Conservation (phyloP, 108 stramenopile species). For the Pelagomonas calceolata region DNA sequence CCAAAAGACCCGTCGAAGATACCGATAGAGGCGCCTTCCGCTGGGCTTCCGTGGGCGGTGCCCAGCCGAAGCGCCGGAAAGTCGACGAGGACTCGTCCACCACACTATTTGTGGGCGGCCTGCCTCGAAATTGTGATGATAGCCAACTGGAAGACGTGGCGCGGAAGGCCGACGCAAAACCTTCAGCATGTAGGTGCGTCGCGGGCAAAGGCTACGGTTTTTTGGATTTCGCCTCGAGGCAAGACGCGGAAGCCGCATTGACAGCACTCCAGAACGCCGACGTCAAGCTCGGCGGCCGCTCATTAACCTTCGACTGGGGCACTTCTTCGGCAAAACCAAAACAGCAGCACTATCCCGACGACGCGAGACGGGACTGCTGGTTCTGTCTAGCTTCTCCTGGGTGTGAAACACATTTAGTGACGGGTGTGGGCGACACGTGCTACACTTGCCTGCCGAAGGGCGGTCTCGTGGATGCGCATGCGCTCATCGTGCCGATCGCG, state of each 20-base stretch:
- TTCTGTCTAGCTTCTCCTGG: slow-evolving; percentile 71
- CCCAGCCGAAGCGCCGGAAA: not conserved
- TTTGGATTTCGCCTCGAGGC: slow-evolving; percentile 59
- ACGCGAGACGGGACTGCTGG: slow-evolving; percentile 71
- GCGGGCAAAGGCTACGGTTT: slow-evolving; percentile 51
- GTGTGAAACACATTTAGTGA: slow-evolving; percentile 76
- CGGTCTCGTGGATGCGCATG: slow-evolving; percentile 56
- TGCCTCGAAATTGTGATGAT: not conserved
- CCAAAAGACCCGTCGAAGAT: not conserved
- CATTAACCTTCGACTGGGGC: not conserved
- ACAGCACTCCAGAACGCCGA: not conserved
- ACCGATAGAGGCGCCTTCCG: not conserved
- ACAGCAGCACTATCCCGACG: slow-evolving; percentile 48
- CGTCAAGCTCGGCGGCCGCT: not conserved
- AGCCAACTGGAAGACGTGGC: not conserved
- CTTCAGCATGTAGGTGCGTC: slow-evolving; percentile 45
- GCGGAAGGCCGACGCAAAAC: slow-evolving; percentile 37
- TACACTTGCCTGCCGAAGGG: slow-evolving; percentile 79
- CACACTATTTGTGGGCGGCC: not conserved
- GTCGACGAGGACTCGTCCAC: not conserved
- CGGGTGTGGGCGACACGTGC: slow-evolving; percentile 50
- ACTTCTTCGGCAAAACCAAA: not conserved
- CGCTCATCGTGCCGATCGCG: slow-evolving; percentile 67
- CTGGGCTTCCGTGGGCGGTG: not conserved
- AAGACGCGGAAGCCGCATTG: slow-evolving; percentile 51